These are phyloP conservation scores for Elymus sibiricus DNA, from an alignment of 176 grass and related monocot genomes.

Conservation along the genomic window DNA sequence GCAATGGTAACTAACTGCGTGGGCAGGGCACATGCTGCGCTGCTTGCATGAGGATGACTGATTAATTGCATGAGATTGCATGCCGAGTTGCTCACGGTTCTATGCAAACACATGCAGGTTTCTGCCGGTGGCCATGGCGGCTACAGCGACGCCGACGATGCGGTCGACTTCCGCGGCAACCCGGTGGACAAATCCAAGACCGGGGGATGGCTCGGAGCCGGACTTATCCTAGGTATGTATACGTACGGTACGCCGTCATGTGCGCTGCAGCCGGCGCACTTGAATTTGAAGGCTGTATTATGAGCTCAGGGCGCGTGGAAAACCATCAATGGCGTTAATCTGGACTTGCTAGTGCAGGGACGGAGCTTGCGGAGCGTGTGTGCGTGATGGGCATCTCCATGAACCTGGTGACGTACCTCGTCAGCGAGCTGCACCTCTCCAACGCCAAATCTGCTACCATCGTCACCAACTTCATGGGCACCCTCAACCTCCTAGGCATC, in stretches of 20 bases:
- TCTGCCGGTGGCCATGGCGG: constrained; percentile 39
- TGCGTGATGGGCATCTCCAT: constrained; percentile 77
- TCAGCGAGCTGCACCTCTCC: constrained; percentile 51
- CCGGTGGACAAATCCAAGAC: constrained; percentile 69
- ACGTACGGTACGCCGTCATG: neutral
- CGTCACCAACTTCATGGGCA: constrained; percentile 78
- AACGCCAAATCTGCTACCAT: constrained; percentile 59
- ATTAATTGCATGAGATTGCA: neutral
- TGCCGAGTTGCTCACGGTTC: neutral
- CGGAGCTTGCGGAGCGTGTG: constrained; percentile 77
- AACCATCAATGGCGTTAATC: neutral
- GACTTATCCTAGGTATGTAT: constrained; percentile 61
- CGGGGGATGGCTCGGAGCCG: constrained; percentile 84
- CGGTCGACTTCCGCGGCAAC: constrained; percentile 67
- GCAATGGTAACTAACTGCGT: neutral
- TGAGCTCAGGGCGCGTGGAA: neutral
- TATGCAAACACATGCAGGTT: constrained; percentile 36
- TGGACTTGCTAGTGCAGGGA: constrained; percentile 15
- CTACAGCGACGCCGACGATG: constrained; percentile 3
- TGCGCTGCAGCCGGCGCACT: too few relatives aligned
- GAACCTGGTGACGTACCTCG: constrained; percentile 74
- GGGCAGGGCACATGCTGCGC: neutral
- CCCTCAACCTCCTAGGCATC: constrained; percentile 60
- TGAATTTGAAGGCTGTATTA: neutral
- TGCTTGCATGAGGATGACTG: neutral